A percentile compares a stretch with the other conserved stretches of the same genome.
Conservation (phyloP, 2,329 filamentous ascomycete genomes). For the Colletotrichum siamense region DNA sequence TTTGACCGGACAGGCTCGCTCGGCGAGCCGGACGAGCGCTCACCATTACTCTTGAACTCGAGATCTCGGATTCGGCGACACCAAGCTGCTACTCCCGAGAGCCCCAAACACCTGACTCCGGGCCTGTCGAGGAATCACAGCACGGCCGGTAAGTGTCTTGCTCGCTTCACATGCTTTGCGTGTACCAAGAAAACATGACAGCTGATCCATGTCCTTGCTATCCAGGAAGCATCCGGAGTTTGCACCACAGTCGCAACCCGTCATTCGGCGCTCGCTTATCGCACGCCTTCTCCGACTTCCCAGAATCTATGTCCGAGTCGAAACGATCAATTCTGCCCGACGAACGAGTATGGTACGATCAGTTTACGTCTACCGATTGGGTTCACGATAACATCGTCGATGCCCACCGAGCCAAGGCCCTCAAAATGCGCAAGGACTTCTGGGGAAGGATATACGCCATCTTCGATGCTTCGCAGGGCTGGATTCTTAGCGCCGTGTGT, state of each 20-base stretch:
- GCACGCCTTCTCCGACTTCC: slow-evolving; percentile 64
- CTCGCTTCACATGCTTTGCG: neutral
- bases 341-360: slow-evolving; percentile 97
- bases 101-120: slow-evolving; percentile 21
- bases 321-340: slow-evolving; percentile 74
- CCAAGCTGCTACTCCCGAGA: slow-evolving; percentile 26
- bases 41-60: slow-evolving; percentile 46
- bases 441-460: slow-evolving; percentile 78
- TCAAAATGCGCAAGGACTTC: slow-evolving; percentile 83
- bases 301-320: slow-evolving; percentile 65
- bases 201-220: neutral
- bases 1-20: slow-evolving; percentile 15
- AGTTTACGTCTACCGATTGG: slow-evolving; percentile 98
- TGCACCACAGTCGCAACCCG: slow-evolving; percentile 60
- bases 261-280: slow-evolving; percentile 68
- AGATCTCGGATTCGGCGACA: slow-evolving; percentile 45
- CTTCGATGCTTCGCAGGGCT: slow-evolving; percentile 90
- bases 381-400: slow-evolving; percentile 97
- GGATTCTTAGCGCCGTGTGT: slow-evolving; percentile 90
- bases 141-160: slow-evolving; percentile 41
- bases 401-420: slow-evolving; percentile 83
- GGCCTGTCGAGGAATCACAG: slow-evolving; percentile 47
- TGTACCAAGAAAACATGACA: neutral
- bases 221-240: slow-evolving; percentile 41
- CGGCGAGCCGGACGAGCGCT: slow-evolving; percentile 44